Conservation (phyloP, 164 flowering plant species). For the Chimonanthus salicifolius region DNA sequence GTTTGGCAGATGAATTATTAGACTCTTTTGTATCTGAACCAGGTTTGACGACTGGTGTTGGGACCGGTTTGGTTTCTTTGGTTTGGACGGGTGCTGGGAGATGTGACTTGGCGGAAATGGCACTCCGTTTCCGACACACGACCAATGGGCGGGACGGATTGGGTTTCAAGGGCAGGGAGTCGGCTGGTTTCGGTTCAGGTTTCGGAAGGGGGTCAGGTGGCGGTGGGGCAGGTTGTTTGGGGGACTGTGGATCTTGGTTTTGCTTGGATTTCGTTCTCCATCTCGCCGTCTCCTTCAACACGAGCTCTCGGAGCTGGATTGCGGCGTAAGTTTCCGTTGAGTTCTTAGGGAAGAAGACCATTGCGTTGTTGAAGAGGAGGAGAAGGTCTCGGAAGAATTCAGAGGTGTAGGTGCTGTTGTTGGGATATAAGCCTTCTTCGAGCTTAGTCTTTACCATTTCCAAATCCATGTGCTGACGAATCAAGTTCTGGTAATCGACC, state of each 20-base stretch:
- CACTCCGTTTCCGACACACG: slow-evolving; percentile 20
- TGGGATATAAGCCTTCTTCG: slow-evolving; percentile 41
- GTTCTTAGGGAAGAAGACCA: slow-evolving; percentile 40
- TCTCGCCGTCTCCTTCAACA: slow-evolving; percentile 30
- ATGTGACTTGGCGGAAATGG: slow-evolving; percentile 10
- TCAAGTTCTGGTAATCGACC: slow-evolving; percentile 32
- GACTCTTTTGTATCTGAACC: slow-evolving; percentile 4
- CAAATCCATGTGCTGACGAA: slow-evolving; percentile 63
- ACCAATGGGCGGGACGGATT: slow-evolving; percentile 5
- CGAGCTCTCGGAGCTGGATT: slow-evolving; percentile 33
- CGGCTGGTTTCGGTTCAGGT: not conserved
- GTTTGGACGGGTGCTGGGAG: not conserved
- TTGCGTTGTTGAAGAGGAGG: slow-evolving; percentile 56
- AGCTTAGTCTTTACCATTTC: slow-evolving; percentile 38
- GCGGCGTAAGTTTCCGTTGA: slow-evolving; percentile 50
- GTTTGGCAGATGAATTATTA: slow-evolving; percentile 15
- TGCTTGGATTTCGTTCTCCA: not conserved
- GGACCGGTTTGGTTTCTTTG: not conserved
- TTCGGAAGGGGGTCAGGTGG: not conserved
- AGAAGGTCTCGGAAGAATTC: slow-evolving; percentile 61
- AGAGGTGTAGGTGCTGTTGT: slow-evolving; percentile 6
- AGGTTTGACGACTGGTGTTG: not conserved
- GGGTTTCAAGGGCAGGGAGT: not conserved
- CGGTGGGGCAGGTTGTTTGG: slow-evolving; percentile 2
- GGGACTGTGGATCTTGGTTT: not conserved